Conservation (phyloP, 2,329 filamentous ascomycete species). For the Dothiorella sarmentorum region DNA sequence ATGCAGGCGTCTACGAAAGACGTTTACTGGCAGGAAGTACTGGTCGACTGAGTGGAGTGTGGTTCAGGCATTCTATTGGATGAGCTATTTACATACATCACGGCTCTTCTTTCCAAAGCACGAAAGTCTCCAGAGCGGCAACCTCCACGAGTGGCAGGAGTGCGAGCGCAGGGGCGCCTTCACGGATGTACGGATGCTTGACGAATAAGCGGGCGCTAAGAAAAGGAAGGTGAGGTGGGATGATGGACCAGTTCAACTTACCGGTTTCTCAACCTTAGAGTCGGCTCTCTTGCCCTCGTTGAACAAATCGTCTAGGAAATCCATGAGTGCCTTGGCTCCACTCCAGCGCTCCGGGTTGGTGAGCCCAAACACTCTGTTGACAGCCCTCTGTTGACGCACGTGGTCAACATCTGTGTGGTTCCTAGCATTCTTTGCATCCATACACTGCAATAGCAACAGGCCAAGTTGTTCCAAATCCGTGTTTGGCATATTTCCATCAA, state of each 20-base stretch:
- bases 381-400: slow-evolving; percentile 17
- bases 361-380: slow-evolving; percentile 20
- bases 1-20: too few species aligned
- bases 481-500: not conserved
- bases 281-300: slow-evolving; percentile 10
- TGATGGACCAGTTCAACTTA: too few species aligned
- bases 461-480: slow-evolving; percentile 18
- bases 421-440: slow-evolving; percentile 16
- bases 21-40: too few species aligned
- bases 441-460: slow-evolving; percentile 21
- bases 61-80: too few species aligned
- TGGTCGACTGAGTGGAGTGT: too few species aligned
- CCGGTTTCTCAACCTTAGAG: slow-evolving; percentile 15
- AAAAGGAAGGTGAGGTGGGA: too few species aligned
- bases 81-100: too few species aligned
- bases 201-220: not conserved
- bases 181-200: slow-evolving; percentile 15
- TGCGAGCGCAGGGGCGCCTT: not conserved
- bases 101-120: slow-evolving; percentile 13
- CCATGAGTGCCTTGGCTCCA: slow-evolving; percentile 21
- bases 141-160: slow-evolving; percentile 17
- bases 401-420: slow-evolving; percentile 10
- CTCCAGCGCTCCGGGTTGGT: slow-evolving; percentile 19
- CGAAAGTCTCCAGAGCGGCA: slow-evolving; percentile 18
- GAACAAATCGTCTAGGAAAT: slow-evolving; percentile 23